phyloP scores from a whole-genome alignment of 805 yeast species.

The Candida adriatica region DNA sequence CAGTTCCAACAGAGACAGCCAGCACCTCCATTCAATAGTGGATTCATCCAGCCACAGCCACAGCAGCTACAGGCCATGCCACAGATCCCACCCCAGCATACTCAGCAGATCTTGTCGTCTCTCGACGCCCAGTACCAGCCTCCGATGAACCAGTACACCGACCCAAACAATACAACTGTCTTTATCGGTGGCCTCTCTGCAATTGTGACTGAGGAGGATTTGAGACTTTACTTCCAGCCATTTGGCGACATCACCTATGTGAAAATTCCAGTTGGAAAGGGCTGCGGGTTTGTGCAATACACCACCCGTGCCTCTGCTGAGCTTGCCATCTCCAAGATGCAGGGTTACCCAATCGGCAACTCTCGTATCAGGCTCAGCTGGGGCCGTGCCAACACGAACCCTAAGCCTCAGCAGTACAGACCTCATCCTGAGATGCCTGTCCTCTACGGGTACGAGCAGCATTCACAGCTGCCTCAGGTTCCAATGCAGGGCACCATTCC shows the following conservation, averaged over 20 bases:
- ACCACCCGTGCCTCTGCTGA: conserved; percentile 77
- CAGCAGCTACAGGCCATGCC: conserved; percentile 11
- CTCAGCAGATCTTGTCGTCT: conserved; percentile 15
- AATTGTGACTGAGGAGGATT: conserved; percentile 51
- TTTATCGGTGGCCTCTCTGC: conserved; percentile 60
- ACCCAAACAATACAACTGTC: conserved; percentile 75
- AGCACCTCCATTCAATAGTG: conserved; percentile 12
- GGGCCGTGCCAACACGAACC: conserved; percentile 55
- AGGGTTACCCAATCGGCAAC: conserved; percentile 83
- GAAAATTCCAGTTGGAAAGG: conserved; percentile 65
- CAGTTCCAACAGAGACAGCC: conserved; percentile 12
- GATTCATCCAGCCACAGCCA: conserved; percentile 6
- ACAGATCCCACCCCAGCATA: conserved; percentile 17
- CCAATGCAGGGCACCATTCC: conserved; percentile 5
- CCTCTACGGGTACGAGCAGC: conserved; percentile 18
- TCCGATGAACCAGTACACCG: conserved; percentile 58
- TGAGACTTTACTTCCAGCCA: conserved; percentile 50
- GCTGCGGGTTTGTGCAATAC: conserved; percentile 86
- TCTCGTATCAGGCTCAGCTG: conserved; percentile 78
- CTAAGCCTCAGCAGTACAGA: conserved; percentile 17
- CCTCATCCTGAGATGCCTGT: conserved; percentile 21
- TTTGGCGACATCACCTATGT: conserved; percentile 75
- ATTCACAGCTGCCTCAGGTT: conserved; percentile 3
- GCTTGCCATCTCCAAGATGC: conserved; percentile 78
- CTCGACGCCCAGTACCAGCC: conserved; percentile 42